Evolutionary conservation across 176 grass and related monocot species (phyloP), one percentile per base, ranked within the genome.

Genomic region (Chrysopogon serrulatus): DNA sequence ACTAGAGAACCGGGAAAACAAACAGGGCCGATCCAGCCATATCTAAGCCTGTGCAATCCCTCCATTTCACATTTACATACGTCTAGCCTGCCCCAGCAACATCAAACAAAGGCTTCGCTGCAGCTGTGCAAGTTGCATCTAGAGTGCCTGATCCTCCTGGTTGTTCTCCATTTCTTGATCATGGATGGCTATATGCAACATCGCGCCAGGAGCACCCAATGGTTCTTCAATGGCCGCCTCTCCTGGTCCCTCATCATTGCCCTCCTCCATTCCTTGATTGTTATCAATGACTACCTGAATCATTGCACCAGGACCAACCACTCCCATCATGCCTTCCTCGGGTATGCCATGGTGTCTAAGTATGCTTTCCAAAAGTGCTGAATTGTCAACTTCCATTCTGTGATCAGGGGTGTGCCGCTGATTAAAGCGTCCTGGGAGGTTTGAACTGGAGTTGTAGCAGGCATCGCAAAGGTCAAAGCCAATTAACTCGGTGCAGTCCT

Each of bases 381-480:
- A 56, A 15, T 83, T 8, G 73, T 92, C 89, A 26, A 90, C 51
- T 57, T 89, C 86, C 73, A 99, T 96, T 82, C 59, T 90, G 78
- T 96, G 93, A 72, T 96, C 91, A 85, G 90, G 89, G 8, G 96
- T 96, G 75, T 99, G 96, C 77, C 90, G 86, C 83, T 96, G 93
- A 84, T 99, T 99, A 77, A 99, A 99, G 71, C 96, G 87, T 11
- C 91, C 93, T 10, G 87, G 89, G 62, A 99, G 84, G 23, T 94
- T 99, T 31, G 87, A 94, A 24, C 31, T 75, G 13, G 86, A 86
- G 51, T 65, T 86, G 73, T 94, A 96, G 81, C 96, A 99, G 48
- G 48, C 68, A 77, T 90, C 93, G 11, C 93, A 96, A 18, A 99
- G 89, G 71, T 99, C 91, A 37, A 94, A 99, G 24, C 93, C 93